Percentiles rank a stretch among this genome's conserved stretches.
Conservation (phyloP, 2,329 filamentous ascomycete species). For the Pestalotiopsis fici region DNA sequence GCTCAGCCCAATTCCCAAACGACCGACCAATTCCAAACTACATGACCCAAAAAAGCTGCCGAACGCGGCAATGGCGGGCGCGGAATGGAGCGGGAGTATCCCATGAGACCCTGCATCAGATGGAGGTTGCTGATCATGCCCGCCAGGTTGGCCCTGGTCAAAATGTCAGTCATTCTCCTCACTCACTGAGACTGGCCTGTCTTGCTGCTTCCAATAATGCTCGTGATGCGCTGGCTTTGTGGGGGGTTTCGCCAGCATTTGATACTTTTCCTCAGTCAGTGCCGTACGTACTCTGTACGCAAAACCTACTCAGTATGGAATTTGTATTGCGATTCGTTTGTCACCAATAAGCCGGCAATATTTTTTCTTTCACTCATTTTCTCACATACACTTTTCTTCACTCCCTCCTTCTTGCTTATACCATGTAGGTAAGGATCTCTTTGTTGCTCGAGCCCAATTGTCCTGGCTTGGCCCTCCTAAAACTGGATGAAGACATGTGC, state of each 20-base stretch:
- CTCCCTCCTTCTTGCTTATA: background rate
- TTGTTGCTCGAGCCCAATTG: background rate
- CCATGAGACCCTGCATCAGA: background rate
- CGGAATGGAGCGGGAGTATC: background rate
- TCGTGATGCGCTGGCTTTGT: background rate
- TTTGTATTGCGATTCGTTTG: background rate
- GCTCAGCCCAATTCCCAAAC: background rate
- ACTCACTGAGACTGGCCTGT: background rate
- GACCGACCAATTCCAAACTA: background rate
- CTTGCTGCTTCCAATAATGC: background rate
- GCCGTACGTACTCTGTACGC: no score
- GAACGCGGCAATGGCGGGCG: background rate
- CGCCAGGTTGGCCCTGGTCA: background rate
- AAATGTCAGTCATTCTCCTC: background rate
- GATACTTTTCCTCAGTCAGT: background rate
- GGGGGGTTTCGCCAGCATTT: background rate
- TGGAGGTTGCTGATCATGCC: background rate
- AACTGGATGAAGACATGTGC: background rate
- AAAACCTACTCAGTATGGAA: no score
- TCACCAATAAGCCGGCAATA: background rate
- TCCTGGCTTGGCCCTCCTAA: background rate
- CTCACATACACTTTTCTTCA: background rate
- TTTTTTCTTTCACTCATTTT: background rate
- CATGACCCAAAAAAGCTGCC: background rate
- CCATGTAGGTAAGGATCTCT: background rate